phyloP scores from a whole-genome alignment of 225 moss, liverwort and hornwort genomes.

The Pseudisothecium myosuroides region DNA sequence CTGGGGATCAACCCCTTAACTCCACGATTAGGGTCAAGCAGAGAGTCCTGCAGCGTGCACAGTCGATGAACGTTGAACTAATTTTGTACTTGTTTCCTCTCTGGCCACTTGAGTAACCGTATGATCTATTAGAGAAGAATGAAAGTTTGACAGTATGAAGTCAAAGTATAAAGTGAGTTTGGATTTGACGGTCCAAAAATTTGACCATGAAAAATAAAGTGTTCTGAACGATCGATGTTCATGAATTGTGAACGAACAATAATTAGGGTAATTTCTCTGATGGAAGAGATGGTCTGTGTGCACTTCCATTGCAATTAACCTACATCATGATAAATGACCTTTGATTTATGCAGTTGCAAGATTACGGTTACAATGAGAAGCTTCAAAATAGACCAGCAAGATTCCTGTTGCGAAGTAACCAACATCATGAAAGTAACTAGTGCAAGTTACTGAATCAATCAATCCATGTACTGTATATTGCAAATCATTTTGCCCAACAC shows the following conservation, averaged over 20 bases:
- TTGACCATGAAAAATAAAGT: not conserved
- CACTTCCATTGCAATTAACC: not conserved
- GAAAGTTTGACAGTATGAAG: not conserved
- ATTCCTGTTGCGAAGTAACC: not conserved
- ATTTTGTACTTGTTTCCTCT: not conserved
- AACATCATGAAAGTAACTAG: not conserved
- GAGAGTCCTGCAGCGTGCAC: not conserved
- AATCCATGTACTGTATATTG: not conserved
- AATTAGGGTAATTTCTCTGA: not conserved
- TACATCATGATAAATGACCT: not conserved
- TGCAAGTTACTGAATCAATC: not conserved
- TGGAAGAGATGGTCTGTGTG: not conserved
- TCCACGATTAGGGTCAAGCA: not conserved
- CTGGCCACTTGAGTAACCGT: not conserved
- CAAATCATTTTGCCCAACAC: not conserved
- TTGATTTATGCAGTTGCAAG: not conserved
- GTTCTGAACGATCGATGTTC: not conserved
- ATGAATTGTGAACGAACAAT: not conserved
- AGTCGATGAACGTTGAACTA: not conserved
- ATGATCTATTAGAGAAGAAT: not conserved
- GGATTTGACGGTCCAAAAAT: not conserved
- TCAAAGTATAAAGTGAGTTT: not conserved
- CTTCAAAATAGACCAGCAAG: not conserved
- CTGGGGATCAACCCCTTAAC: not conserved
- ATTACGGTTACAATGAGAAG: not conserved